phyloP scores from a whole-genome alignment of 176 grass and related monocot species.

The Poa annua region DNA sequence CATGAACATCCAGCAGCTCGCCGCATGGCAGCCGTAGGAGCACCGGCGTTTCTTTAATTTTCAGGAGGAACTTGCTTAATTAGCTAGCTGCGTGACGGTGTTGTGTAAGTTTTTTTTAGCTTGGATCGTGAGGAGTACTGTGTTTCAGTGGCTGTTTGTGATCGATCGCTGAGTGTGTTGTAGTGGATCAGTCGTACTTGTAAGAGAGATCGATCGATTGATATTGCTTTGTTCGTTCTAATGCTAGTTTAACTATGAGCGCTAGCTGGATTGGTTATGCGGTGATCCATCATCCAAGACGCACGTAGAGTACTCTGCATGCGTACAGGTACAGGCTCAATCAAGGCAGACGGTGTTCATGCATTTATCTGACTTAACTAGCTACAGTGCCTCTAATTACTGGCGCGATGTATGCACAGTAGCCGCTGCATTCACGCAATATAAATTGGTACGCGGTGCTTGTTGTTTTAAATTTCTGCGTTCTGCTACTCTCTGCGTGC shows the following conservation, averaged over 20 bases:
- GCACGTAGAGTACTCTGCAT: background rate
- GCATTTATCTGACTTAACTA: background rate
- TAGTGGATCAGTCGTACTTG: background rate
- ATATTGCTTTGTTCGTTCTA: background rate
- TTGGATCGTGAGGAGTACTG: background rate
- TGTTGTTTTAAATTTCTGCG: background rate
- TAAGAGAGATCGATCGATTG: background rate
- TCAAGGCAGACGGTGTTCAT: background rate
- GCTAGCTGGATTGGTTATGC: background rate
- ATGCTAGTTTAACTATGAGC: background rate
- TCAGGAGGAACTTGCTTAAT: background rate
- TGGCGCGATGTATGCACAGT: background rate
- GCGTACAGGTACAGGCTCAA: conserved; percentile 3
- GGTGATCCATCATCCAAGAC: background rate
- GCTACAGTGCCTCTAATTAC: background rate
- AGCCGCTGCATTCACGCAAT: background rate
- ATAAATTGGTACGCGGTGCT: background rate
- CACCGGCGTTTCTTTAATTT: background rate
- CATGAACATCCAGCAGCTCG: conserved; percentile 87
- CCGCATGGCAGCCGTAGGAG: conserved; percentile 51
- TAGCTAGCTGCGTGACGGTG: background rate
- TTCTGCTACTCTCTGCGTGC: background rate
- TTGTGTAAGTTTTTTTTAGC: background rate
- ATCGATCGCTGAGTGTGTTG: background rate
- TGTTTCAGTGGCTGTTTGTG: background rate